Evolutionary conservation across 768 basidiomycete genomes (phyloP), one percentile per base, ranked within the genome.

Genomic region (Polyporus arcularius): DNA sequence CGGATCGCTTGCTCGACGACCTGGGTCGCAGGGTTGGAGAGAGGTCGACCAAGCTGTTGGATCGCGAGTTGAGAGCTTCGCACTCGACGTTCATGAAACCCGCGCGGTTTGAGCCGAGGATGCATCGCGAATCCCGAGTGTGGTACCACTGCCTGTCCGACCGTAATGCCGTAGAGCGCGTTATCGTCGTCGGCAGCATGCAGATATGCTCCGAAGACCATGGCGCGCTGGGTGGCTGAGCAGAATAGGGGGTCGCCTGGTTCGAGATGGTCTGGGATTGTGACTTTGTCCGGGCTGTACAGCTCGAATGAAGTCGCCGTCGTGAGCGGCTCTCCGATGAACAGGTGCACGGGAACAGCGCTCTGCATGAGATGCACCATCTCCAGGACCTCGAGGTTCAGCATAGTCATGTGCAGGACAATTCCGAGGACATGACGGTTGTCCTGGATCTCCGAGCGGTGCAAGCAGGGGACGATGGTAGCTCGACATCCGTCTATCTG

Each of bases 241-340:
- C 60, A 61, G 64, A 65, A 65, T 10, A 65, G 43, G 4, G 64
- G 64, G 49, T 65, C 64, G 4, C 64, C 64, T 1, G 64, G 53
- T 8, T 7, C 26, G 14, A 65, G 41, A 11, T 15, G 4, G 28
- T 47, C 51, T 18, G 64, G 64, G 21, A 61, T 32, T 2, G 28
- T 26, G 30, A 65, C 47, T 18, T 52, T 55, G 49, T 65, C 60
- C 15, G 64, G 60, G 57, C 53, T 65, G 60, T 65, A 65, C 9
- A 43, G 28, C 49, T 61, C 54, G 49, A 65, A 57, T 6, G 60
- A 42, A 3, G 64, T 65, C 39, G 57, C 56, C 26, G 64, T 58
- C 28, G 60, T 40, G 32, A 65, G 60, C 5, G 64, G 64, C 28
- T 65, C 64, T 49, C 64, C 64, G 39, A 65, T 58, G 53, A 61